Conservation (phyloP, 768 basidiomycete species). For the Tephrocybe sp. region DNA sequence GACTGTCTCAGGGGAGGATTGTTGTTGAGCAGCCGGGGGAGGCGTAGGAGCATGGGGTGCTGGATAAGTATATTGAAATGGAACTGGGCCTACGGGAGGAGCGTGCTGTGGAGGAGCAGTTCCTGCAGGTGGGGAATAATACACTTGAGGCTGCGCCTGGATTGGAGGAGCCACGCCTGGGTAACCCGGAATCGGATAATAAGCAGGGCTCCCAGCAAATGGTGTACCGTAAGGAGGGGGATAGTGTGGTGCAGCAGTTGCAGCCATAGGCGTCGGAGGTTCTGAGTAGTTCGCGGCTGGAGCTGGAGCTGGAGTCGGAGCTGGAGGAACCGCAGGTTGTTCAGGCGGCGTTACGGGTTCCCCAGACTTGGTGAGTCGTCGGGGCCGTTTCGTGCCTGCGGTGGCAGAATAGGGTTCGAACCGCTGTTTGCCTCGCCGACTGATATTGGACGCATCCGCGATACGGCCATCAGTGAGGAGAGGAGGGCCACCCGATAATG, state of each 20-base stretch:
- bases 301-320: not conserved
- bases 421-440: slow-evolving; percentile 16
- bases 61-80: slow-evolving; percentile 8
- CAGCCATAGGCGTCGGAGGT: not conserved
- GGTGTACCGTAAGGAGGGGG: not conserved
- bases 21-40: not conserved
- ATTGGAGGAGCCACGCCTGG: slow-evolving; percentile 8
- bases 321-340: slow-evolving; percentile 3
- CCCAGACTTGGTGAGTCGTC: slow-evolving; percentile 15
- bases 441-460: slow-evolving; percentile 26
- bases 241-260: not conserved
- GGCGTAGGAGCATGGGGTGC: not conserved
- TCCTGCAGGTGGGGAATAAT: slow-evolving; percentile 6
- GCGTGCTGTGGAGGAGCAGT: slow-evolving; percentile 1
- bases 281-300: slow-evolving; percentile 4
- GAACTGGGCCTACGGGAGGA: not conserved
- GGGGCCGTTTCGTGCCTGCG: slow-evolving; percentile 12
- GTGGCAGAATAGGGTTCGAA: slow-evolving; percentile 16
- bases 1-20: not conserved
- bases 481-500: slow-evolving; percentile 45
- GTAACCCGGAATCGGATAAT: slow-evolving; percentile 16
- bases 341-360: slow-evolving; percentile 14
- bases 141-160: slow-evolving; percentile 9
- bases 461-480: slow-evolving; percentile 49
- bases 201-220: slow-evolving; percentile 9